Conservation (phyloP, 345 rosid species). For the Aquilaria sinensis region DNA sequence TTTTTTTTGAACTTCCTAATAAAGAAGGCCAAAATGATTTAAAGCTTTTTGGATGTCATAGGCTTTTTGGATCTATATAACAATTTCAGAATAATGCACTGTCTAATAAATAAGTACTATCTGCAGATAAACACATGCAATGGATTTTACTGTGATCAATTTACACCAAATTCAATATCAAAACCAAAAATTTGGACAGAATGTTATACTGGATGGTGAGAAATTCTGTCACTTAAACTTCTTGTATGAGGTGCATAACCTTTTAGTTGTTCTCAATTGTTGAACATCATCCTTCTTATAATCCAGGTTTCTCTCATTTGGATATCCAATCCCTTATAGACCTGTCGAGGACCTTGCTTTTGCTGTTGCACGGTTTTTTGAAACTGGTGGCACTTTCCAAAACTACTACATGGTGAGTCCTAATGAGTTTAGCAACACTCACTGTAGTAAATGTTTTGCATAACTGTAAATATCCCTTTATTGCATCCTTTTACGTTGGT, state of each 20-base stretch:
- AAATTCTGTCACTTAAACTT: background rate
- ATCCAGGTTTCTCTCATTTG: slow-evolving; percentile 52
- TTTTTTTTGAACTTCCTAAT: no score
- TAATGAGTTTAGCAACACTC: background rate
- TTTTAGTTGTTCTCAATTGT: no score
- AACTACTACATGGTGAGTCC: slow-evolving; percentile 59
- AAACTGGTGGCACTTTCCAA: slow-evolving; percentile 55
- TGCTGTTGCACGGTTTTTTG: slow-evolving; percentile 58
- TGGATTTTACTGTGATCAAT: slow-evolving; percentile 57
- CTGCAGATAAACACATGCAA: slow-evolving; percentile 69
- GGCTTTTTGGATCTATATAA: no score
- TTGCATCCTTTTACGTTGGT: background rate
- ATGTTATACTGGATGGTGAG: slow-evolving; percentile 60
- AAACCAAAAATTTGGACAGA: slow-evolving; percentile 71
- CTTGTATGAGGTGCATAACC: no score
- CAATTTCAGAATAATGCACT: background rate
- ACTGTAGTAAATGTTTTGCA: background rate
- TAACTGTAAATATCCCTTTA: background rate
- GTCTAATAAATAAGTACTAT: background rate
- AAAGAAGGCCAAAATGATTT: no score
- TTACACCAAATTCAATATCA: slow-evolving; percentile 47
- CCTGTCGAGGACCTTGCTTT: slow-evolving; percentile 72
- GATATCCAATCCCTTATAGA: slow-evolving; percentile 56
- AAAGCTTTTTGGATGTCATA: no score
- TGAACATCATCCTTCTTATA: background rate